Evolutionary conservation across 768 basidiomycete species (phyloP), one percentile per base, ranked within the genome.

Genomic region (Lactarius akahatsu): DNA sequence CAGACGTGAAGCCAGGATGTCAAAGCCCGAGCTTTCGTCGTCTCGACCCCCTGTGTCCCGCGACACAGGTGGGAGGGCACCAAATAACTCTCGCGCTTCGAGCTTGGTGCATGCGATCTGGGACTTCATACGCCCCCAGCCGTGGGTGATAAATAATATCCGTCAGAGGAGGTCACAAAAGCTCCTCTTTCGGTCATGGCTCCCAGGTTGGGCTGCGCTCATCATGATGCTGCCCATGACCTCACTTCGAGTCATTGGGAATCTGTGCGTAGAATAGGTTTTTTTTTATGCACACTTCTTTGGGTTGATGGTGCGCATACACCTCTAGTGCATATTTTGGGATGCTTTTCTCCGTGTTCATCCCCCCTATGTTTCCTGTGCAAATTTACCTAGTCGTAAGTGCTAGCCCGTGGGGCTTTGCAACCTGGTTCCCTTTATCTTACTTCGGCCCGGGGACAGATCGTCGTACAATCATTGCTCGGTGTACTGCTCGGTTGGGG

Each of bases 401-500:
- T 45, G 43, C 18, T 56, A 36, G 40, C 34, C 4, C 23, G 38
- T 36, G 78, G 78, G 64, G 75, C 6, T 69, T 78, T 0, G 70
- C 77, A 20, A 83, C 80, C 0, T 66, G 83, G 52, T 68, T 82
- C 28, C 16, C 52, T 13, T 50, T 28, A 5, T 47, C 20, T 38
- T 56, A 23, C 34, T 30, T n/a, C 57, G 45, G 11, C 36, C 36
- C 36, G 11, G 36, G 9, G 28, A 45, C 54, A 67, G 66, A 5
- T 60, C 15, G 32, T 63, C 52, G 4, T 57, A 23, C 66, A 67
- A 47, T 50, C 62, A 10, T 55, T 67, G 6, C 28, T 85, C 13
- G 85, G 85, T 2, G 69, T 84, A 47, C 75, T 78, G 7, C 30
- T 81, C 1, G 85, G 85, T 23, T 87, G 86, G 85, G 85, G 80